A percentile compares a stretch with the other conserved stretches of the same genome.
Conservation (phyloP, 805 yeast genomes). For the Pichia californica region DNA sequence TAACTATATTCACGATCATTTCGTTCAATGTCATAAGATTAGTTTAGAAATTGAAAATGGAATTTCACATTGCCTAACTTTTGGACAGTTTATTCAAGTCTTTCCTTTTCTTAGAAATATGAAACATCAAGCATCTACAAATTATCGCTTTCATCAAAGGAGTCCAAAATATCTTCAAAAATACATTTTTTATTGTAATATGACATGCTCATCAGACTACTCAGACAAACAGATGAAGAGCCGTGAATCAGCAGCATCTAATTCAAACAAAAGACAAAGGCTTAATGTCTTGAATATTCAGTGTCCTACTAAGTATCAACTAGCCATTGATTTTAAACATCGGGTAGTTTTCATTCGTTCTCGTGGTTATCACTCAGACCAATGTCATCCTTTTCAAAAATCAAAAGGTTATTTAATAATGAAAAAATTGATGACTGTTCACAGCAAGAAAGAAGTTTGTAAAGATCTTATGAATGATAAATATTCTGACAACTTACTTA, state of each 20-base stretch:
- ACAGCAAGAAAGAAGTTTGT: not conserved
- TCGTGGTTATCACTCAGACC: not conserved
- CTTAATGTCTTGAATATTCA: not conserved
- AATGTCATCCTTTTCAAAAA: not conserved
- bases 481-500: not conserved
- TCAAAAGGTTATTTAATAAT: not conserved
- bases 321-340: not conserved
- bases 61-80: not conserved
- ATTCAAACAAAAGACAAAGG: not conserved
- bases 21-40: slow-evolving; percentile 53
- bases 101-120: not conserved
- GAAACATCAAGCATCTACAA: not conserved
- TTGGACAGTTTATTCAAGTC: not conserved
- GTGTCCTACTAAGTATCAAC: not conserved
- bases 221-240: not conserved
- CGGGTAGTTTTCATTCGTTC: not conserved
- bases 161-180: not conserved
- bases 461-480: not conserved
- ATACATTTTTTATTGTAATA: not conserved
- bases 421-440: not conserved
- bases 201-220: not conserved
- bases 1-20: slow-evolving; percentile 17
- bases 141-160: not conserved
- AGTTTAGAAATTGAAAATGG: not conserved
- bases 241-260: not conserved